phyloP scores from a whole-genome alignment of 768 basidiomycete species.

The Suillus paluster region DNA sequence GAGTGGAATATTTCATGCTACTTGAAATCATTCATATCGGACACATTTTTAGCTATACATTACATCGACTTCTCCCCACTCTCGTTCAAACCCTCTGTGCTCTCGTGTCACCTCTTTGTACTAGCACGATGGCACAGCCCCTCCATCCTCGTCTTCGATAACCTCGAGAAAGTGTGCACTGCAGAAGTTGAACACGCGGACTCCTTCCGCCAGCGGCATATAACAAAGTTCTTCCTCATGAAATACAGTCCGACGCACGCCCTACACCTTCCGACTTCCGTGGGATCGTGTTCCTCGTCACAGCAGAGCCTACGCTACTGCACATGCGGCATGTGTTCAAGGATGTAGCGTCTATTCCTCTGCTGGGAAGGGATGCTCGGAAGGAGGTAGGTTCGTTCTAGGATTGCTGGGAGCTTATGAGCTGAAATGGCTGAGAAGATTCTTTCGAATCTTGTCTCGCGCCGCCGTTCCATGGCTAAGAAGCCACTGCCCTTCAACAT shows the following conservation, averaged over 20 bases:
- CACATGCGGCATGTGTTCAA: conserved; percentile 80
- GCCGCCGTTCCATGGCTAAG: background rate
- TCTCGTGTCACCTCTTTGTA: conserved; percentile 77
- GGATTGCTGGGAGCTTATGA: background rate
- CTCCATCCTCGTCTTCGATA: conserved; percentile 84
- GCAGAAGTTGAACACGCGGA: conserved; percentile 91
- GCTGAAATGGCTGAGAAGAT: conserved; percentile 21
- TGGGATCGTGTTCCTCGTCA: conserved; percentile 77
- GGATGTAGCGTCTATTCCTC: conserved; percentile 71
- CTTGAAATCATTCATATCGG: conserved; percentile 11
- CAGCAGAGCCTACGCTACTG: conserved; percentile 77
- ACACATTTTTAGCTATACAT: conserved; percentile 60
- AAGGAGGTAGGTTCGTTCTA: conserved; percentile 60
- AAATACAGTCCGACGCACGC: conserved; percentile 62
- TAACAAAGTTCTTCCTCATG: conserved; percentile 77
- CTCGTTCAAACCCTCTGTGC: conserved; percentile 64
- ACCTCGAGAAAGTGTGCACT: conserved; percentile 78
- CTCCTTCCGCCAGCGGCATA: conserved; percentile 79
- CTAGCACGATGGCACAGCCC: conserved; percentile 81
- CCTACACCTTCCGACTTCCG: conserved; percentile 57
- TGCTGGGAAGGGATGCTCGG: conserved; percentile 79
- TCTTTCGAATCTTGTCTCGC: conserved; percentile 23
- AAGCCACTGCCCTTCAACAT: conserved; percentile 18
- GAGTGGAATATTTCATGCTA: conserved; percentile 31
- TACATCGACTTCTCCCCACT: conserved; percentile 78